phyloP scores from a whole-genome alignment of 805 yeast species.

The Saccharomycopsis capsularis region DNA sequence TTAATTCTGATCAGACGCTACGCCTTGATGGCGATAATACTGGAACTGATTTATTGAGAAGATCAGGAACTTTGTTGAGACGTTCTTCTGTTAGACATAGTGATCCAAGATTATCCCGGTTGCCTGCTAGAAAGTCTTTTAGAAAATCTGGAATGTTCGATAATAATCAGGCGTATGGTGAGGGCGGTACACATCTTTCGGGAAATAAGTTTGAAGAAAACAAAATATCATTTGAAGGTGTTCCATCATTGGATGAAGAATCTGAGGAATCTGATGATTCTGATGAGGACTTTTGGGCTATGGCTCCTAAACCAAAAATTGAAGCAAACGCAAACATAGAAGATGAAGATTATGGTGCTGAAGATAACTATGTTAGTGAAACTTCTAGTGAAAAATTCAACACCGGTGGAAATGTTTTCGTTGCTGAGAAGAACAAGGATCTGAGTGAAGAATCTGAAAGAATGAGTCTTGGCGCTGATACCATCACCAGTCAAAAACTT shows the following conservation, averaged over 20 bases:
- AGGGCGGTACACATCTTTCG: conserved; percentile 25
- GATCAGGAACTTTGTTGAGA: conserved; percentile 8
- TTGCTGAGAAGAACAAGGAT: not conserved
- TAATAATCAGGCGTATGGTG: conserved; percentile 17
- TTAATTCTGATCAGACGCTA: conserved; percentile 1
- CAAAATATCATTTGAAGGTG: conserved; percentile 65
- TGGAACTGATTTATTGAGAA: conserved; percentile 2
- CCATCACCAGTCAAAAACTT: conserved; percentile 7
- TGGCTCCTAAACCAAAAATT: conserved; percentile 29
- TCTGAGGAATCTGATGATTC: conserved; percentile 31
- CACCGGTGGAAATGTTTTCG: not conserved
- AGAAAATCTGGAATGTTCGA: conserved; percentile 25
- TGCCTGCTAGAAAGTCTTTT: conserved; percentile 28
- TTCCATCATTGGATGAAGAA: conserved; percentile 42
- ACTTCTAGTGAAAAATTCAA: not conserved
- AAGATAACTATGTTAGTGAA: not conserved
- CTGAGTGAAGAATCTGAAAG: not conserved
- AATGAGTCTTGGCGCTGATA: not conserved
- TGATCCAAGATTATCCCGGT: conserved; percentile 16
- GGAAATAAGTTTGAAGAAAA: conserved; percentile 63
- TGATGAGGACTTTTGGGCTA: conserved; percentile 58
- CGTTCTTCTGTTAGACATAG: not conserved
- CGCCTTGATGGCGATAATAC: not conserved
- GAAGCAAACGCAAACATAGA: not conserved
- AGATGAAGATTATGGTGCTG: not conserved